Evolutionary conservation across 225 moss, liverwort and hornwort genomes (phyloP), one percentile per base, ranked within the genome.

Genomic region (Rhytidiadelphus loreus): DNA sequence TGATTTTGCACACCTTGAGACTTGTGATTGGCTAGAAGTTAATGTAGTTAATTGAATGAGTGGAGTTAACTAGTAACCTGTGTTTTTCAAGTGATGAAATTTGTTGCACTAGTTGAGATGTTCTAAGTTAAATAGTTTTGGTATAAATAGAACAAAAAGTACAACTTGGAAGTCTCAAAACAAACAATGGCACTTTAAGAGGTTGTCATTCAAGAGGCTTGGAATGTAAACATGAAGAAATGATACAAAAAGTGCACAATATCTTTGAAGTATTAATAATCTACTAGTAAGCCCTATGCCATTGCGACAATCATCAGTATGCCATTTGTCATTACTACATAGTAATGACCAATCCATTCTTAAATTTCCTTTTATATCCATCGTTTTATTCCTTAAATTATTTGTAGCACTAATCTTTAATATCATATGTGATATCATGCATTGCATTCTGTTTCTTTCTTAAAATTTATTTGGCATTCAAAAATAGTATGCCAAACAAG

Each of bases 331-430:
- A 25, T 71, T 71, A 26, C 8, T 14, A 26, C 9, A 71, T 25
- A 43, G 1, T 26, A 26, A 25, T 43, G 5, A 3, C 26, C 15
- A 71, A 26, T 70, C 1, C 0, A 0, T 16, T 71, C 3, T 26
- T 7, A 28, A 61, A 61, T 61, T 13, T 61, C 61, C 3, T 28
- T 61, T 61, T 26, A 61, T 28, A 13, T 3, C 28, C 14, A 13
- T 61, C 13, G 7, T 61, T 28, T 28, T 13, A 61, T 61, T 61
- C 7, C 28, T 61, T 13, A 28, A 28, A 28, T 29, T 61, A 61
- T 14, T 13, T 26, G 6, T 46, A 61, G 6, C 26, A 59, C 2
- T 25, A 60, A 13, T 60, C 1, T 46, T 60, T 28, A 5, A 61
- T 13, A 61, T 29, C 14, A 61, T 1, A 61, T 61, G 18, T 62